phyloP scores from a whole-genome alignment of 108 stramenopile genomes.

The Poteriospumella lacustris region DNA sequence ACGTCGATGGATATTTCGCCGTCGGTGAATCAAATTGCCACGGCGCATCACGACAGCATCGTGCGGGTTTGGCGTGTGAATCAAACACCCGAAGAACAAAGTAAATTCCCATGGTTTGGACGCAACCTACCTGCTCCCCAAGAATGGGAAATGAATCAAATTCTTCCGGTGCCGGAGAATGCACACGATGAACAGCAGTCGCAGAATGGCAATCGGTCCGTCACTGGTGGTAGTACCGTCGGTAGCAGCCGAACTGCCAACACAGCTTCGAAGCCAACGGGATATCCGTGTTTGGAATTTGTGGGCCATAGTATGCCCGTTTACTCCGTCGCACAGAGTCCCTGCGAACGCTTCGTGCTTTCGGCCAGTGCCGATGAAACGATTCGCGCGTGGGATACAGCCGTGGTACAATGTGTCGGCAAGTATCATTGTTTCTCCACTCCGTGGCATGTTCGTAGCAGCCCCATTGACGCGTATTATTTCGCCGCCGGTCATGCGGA shows the following conservation, averaged over 20 bases:
- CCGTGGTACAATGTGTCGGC: not conserved
- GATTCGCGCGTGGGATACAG: slow-evolving; percentile 2
- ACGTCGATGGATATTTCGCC: not conserved
- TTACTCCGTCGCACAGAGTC: not conserved
- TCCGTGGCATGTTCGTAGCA: not conserved
- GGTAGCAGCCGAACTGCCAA: not conserved
- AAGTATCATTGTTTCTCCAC: not conserved
- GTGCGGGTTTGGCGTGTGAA: slow-evolving; percentile 1
- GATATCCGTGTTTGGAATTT: not conserved
- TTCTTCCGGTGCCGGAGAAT: not conserved
- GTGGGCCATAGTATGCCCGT: not conserved
- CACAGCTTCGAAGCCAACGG: not conserved
- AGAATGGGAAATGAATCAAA: slow-evolving; percentile 8
- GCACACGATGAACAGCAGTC: not conserved
- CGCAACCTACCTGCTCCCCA: not conserved
- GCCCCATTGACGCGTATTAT: not conserved
- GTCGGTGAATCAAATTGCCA: not conserved
- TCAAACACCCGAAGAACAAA: not conserved
- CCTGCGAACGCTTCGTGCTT: not conserved
- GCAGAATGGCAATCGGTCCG: not conserved
- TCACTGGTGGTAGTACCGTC: not conserved
- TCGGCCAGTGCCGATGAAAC: not conserved
- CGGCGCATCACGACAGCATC: not conserved
- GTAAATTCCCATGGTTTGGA: not conserved
- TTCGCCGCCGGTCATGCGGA: not conserved